Conservation (phyloP, 306 rosid species). For the Vigna trinervia region DNA sequence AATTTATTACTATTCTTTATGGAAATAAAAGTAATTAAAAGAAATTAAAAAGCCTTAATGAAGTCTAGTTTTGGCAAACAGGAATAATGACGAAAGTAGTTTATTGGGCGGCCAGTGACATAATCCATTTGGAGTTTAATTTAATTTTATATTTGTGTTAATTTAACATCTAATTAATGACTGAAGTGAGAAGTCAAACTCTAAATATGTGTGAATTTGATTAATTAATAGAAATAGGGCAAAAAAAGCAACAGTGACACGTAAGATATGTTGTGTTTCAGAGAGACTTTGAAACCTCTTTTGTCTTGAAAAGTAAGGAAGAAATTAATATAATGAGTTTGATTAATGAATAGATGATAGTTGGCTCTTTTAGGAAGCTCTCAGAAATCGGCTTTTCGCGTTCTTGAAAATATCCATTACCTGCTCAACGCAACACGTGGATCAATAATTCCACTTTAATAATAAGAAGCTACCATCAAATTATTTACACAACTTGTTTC, state of each 20-base stretch:
- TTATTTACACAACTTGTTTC: slow-evolving; percentile 27
- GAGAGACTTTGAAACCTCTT: slow-evolving; percentile 6
- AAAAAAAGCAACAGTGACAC: slow-evolving; percentile 11
- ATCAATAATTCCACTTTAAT: slow-evolving; percentile 40
- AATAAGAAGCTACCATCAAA: not conserved
- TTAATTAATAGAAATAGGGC: not conserved
- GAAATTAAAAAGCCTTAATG: slow-evolving; percentile 2
- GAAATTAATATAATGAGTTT: not conserved
- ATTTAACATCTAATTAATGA: slow-evolving; percentile 34
- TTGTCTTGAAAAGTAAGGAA: not conserved
- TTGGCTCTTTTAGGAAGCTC: slow-evolving; percentile 34
- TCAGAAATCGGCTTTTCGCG: slow-evolving; percentile 50
- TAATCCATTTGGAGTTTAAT: slow-evolving; percentile 15
- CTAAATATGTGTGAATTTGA: not conserved
- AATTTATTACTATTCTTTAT: not conserved
- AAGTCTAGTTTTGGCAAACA: not conserved
- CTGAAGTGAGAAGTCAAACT: not conserved
- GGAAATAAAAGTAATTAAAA: not conserved
- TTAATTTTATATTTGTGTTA: slow-evolving; percentile 12
- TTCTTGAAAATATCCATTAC: slow-evolving; percentile 39
- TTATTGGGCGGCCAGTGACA: slow-evolving; percentile 42
- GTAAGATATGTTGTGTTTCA: slow-evolving; percentile 34
- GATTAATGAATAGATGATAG: no score
- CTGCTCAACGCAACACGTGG: slow-evolving; percentile 20
- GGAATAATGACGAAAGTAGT: slow-evolving; percentile 21